Conservation (phyloP, 2,329 filamentous ascomycete species). For the Hypoxylon sp. region DNA sequence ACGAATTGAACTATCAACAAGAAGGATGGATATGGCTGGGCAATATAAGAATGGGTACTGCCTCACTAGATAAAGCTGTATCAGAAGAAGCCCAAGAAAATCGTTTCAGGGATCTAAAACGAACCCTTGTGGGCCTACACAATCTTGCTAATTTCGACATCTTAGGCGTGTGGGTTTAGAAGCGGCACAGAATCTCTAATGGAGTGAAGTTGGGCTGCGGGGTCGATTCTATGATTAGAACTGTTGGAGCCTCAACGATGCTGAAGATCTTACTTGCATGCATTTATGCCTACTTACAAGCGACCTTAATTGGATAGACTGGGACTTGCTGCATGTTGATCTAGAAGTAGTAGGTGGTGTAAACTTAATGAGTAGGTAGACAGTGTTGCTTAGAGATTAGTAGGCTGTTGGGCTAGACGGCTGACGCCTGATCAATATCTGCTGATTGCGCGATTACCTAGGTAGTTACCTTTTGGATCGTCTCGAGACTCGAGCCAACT, state of each 20-base stretch:
- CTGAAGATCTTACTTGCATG: conserved; percentile 1
- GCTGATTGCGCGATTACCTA: neutral
- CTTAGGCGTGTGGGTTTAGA: neutral
- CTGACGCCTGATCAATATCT: neutral
- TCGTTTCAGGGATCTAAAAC: neutral
- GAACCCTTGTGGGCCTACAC: neutral
- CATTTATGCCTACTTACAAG: neutral
- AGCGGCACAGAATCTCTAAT: neutral
- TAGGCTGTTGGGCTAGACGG: neutral
- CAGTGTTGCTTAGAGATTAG: neutral
- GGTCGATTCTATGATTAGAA: neutral
- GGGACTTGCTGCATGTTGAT: neutral
- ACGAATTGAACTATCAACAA: neutral
- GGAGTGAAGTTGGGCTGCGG: neutral
- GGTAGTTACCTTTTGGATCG: too few relatives aligned
- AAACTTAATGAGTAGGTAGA: neutral
- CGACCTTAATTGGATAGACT: neutral
- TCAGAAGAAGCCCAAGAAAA: neutral
- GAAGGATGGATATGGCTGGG: neutral
- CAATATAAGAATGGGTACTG: neutral
- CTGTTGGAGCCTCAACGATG: conserved; percentile 1
- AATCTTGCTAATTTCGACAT: neutral
- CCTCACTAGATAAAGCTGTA: neutral
- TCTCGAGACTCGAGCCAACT: neutral
- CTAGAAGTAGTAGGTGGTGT: neutral